Base-by-base conservation (phyloP, 1,284 basidiomycete genomes). In the Pisolithus thermaeus region DNA sequence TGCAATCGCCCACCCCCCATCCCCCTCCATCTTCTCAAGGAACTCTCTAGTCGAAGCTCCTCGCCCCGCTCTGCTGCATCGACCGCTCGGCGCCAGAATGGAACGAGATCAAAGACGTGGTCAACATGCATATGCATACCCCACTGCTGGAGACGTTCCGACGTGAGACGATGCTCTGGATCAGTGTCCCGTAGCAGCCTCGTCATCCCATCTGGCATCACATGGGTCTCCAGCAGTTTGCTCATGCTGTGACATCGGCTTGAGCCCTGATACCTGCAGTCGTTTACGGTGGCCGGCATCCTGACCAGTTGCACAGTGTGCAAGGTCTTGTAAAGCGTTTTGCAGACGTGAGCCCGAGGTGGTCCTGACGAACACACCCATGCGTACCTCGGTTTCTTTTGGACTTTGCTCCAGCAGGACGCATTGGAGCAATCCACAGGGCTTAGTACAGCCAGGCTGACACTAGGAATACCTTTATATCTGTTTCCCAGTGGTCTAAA, bases 21-120 rank as follows among this genome's bases (percentile, higher is more conserved):
- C 56, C 1, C 56, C 62, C 45, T 70, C 65, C 59, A 70, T 59
- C 55, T 65, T 58, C 57, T 77, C 72, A 40, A 82, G 59, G 60
- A 81, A 83, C 1, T 73, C 70, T 79, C 77, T 63, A 80, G 58
- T 25, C 70, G 69, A 45, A 76, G 59, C 38, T 72, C 71, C 52
- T 76, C 68, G 1, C 75, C 79, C 27, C 70, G 67, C 60, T 76
- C 72, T 8, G 78, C 80, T 2, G 79, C 79, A 40, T 74, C 69
- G 3, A 83, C 66, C 3, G 75, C 77, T 18, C 70, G 64, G 28
- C 72, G 70, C 81, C 83, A 84, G 60, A 80, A 82, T 1, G 73
- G 71, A 35, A 84, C 70, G 52, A 79, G 56, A 56, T 75, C 73
- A 42, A 66, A 64, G 20, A 76, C 67, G 7, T 71, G 69, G 52